Conservation (phyloP, 164 flowering plant species). For the Piper betle region DNA sequence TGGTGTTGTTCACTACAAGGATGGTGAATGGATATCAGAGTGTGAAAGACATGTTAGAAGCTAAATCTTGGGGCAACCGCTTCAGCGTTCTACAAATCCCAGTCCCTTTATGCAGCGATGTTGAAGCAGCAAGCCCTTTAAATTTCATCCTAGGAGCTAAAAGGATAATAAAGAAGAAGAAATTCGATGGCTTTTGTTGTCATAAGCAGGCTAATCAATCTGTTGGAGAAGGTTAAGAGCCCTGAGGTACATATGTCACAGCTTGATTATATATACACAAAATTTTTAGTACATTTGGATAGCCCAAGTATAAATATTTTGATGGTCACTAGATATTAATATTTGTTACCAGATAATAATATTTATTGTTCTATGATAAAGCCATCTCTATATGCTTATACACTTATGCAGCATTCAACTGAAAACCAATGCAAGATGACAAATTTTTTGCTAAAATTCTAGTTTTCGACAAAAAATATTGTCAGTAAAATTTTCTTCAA, state of each 20-base stretch:
- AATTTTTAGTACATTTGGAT: too few species aligned
- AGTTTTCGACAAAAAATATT: too few species aligned
- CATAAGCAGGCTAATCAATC: background rate
- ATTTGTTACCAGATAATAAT: too few species aligned
- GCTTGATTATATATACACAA: too few species aligned
- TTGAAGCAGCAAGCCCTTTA: background rate
- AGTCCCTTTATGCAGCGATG: background rate
- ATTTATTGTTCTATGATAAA: too few species aligned
- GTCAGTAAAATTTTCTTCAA: too few species aligned
- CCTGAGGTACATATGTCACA: background rate
- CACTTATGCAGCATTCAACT: too few species aligned
- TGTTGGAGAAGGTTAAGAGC: background rate
- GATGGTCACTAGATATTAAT: too few species aligned
- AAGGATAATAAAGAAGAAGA: background rate
- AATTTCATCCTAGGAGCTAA: background rate
- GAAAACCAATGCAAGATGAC: too few species aligned
- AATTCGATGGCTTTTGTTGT: background rate
- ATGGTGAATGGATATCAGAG: conserved; percentile 14
- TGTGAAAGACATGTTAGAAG: conserved; percentile 1
- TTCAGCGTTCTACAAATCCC: background rate
- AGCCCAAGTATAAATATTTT: too few species aligned
- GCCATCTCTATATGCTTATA: too few species aligned
- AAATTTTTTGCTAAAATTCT: too few species aligned
- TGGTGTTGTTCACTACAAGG: conserved; percentile 46
- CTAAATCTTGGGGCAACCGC: background rate